Evolutionary conservation across 2,329 filamentous ascomycete genomes (phyloP).

Genomic region (Ambrosiella xylebori): DNA sequence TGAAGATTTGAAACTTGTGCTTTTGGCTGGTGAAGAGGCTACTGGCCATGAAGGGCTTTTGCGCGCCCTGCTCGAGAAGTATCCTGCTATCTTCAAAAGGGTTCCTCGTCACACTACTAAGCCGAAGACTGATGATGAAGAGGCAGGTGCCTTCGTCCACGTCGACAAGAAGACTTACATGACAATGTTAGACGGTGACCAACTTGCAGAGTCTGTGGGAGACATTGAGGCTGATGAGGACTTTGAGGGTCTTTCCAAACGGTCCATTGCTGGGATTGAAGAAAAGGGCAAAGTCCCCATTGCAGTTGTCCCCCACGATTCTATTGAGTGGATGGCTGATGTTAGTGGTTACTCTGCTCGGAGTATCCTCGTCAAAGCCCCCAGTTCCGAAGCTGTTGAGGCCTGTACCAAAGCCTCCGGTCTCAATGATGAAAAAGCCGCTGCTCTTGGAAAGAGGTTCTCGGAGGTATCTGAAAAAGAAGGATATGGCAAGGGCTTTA

Average conservation of each 20-base stretch:
- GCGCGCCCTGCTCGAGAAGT: constrained; percentile 43
- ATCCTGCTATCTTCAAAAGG: constrained; percentile 46
- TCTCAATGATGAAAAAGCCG: background rate
- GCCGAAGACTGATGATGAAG: constrained; percentile 30
- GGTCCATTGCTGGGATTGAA: constrained; percentile 22
- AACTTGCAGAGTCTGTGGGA: constrained; percentile 34
- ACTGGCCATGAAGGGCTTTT: constrained; percentile 47
- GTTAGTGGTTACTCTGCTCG: constrained; percentile 35
- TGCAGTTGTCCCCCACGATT: constrained; percentile 19
- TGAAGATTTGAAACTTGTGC: constrained; percentile 35
- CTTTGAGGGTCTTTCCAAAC: background rate
- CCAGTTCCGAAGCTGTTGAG: constrained; percentile 15
- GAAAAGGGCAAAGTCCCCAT: constrained; percentile 43
- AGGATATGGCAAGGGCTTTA: constrained; percentile 9
- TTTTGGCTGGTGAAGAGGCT: constrained; percentile 49
- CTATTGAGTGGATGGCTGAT: constrained; percentile 35
- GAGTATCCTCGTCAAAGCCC: constrained; percentile 34
- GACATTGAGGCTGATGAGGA: background rate
- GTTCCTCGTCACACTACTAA: constrained; percentile 40
- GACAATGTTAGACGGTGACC: constrained; percentile 40
- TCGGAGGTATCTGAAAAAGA: constrained; percentile 16
- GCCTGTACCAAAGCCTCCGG: constrained; percentile 2
- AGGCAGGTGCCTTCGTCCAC: constrained; percentile 37
- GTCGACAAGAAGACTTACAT: constrained; percentile 39
- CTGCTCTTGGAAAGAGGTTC: constrained; percentile 3